A percentile compares a stretch with the other conserved stretches of the same genome.
phyloP scores from a whole-genome alignment of 2,329 filamentous ascomycete species.

The Aspergillus texensis region DNA sequence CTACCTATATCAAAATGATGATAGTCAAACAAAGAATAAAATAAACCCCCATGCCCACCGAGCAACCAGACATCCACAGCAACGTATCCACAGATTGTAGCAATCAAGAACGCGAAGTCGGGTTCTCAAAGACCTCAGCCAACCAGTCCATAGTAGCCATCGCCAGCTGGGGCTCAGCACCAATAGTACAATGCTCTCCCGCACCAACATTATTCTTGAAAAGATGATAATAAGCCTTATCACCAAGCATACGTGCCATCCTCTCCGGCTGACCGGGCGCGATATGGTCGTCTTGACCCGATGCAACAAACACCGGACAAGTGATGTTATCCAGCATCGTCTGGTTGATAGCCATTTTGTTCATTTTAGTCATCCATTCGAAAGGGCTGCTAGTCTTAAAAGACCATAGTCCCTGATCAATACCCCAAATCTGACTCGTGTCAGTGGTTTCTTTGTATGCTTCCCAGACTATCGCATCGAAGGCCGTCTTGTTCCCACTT shows the following conservation, averaged over 20 bases:
- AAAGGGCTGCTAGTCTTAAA: not conserved
- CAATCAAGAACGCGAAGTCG: not conserved
- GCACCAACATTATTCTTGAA: not conserved
- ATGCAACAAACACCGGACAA: not conserved
- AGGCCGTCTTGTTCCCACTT: not conserved
- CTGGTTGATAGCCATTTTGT: not conserved
- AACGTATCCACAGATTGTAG: not conserved
- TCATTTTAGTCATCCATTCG: not conserved
- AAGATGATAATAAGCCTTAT: not conserved
- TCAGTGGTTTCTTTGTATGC: not conserved
- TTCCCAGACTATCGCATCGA: not conserved
- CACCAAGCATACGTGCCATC: not conserved
- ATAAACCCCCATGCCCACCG: not conserved
- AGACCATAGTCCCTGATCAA: not conserved
- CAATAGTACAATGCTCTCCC: conserved; percentile 1
- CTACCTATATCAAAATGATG: not conserved
- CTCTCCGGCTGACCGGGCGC: not conserved
- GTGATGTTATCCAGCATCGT: not conserved
- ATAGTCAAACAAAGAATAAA: not conserved
- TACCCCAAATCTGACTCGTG: not conserved
- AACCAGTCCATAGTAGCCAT: not conserved
- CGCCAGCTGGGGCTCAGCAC: not conserved
- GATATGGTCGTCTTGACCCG: not conserved
- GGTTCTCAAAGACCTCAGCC: not conserved
- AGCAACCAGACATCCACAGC: not conserved